Evolutionary conservation across 352 stramenopile genomes (phyloP), one percentile per base, ranked within the genome.

Genomic region (Phytophthora hybrid): DNA sequence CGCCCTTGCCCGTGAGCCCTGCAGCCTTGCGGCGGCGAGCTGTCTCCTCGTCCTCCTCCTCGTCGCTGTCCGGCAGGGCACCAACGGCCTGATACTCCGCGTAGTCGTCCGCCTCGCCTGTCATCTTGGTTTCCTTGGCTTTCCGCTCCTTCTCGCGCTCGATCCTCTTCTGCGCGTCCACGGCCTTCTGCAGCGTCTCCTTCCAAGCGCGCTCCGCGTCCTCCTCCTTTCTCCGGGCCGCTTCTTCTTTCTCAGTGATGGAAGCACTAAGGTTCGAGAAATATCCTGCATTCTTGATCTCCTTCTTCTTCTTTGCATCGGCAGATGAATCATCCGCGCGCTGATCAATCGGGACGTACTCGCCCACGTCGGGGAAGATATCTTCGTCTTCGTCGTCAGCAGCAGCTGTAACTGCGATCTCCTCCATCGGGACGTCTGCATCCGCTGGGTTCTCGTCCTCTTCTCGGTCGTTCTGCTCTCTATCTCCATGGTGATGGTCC

Each of bases 191-290:
- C 31, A 95, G 52, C 8, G 82, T 89, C 13, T 76, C 80, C 46
- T 89, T 91, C 83, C 87, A 92, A 21, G 76, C 82, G 1, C 78
- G 56, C 49, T 91, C 78, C 0, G 76, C 78, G 5, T 85, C 77
- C 18, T 80, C 58, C 39, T 91, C 85, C 55, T 77, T 82, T n/a
- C 78, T 62, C 14, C 72, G 71, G 52, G 81, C 84, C 13, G 63
- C 64, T 37, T 72, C 71, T 44, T 89, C 85, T 29, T 81, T 84
- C 16, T 84, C 87, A 26, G 79, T 89, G 46, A 93, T 79, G 8
- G 85, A 88, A 1, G 87, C 88, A 51, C 88, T 95, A 13, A 95
- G 58, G 47, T 93, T 89, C 5, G 74, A 71, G 44, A 95, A 95
- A 59, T 93, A 93, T 1, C 81, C 84, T 11, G 60, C 37, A 8